These are phyloP conservation scores for Tripidium arundinaceum DNA, from an alignment of 202 grass and related monocot genomes.

Conservation along the genomic window DNA sequence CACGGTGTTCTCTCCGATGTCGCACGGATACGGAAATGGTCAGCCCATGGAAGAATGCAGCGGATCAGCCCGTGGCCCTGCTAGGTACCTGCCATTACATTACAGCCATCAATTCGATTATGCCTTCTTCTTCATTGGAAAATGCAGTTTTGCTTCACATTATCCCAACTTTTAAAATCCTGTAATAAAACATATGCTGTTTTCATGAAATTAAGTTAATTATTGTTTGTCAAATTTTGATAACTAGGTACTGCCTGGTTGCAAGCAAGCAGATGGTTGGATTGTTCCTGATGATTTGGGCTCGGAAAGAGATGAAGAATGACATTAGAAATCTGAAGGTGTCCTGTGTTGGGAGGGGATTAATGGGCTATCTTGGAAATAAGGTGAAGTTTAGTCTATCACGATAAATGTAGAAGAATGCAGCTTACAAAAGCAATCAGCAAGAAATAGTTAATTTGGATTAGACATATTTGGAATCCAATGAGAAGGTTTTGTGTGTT, in stretches of 20 bases:
- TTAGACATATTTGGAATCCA: not conserved
- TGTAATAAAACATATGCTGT: not conserved
- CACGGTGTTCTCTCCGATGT: constrained; percentile 65
- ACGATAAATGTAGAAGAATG: not conserved
- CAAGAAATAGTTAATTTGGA: not conserved
- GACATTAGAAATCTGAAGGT: constrained; percentile 92
- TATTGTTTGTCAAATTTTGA: not conserved
- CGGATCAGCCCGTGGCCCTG: constrained; percentile 37
- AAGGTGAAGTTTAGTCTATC: constrained; percentile 43
- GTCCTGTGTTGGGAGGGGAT: constrained; percentile 81
- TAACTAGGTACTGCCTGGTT: constrained; percentile 65
- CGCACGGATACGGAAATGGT: constrained; percentile 46
- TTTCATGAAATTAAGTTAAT: not conserved
- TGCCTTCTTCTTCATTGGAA: not conserved
- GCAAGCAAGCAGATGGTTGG: constrained; percentile 97
- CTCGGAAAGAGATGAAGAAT: constrained; percentile 58
- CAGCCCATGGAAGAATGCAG: constrained; percentile 45
- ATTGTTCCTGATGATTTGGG: constrained; percentile 85
- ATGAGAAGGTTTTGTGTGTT: not conserved
- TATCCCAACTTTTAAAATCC: not conserved
- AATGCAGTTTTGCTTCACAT: not conserved
- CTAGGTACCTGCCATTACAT: constrained; percentile 39
- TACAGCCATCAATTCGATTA: not conserved
- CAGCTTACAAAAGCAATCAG: not conserved
- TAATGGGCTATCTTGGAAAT: constrained; percentile 95